Evolutionary conservation across 2,329 filamentous ascomycete genomes (phyloP).

Genomic region (Colletotrichum tanaceti): DNA sequence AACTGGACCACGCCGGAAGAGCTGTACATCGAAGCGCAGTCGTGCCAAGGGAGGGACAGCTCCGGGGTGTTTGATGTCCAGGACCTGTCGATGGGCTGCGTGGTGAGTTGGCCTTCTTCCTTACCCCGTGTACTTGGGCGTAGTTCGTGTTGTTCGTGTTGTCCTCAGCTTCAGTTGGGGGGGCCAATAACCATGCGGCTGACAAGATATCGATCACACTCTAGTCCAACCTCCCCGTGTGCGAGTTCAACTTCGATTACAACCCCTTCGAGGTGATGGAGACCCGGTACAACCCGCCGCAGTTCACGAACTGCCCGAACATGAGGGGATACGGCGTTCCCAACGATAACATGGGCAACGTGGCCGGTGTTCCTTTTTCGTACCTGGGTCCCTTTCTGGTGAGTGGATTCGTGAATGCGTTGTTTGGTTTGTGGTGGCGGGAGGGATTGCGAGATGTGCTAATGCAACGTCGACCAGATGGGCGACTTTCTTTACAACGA

Average conservation of each 20-base stretch:
- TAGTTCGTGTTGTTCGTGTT: too few relatives aligned
- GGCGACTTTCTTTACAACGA: background rate
- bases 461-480: background rate
- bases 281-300: background rate
- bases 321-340: slow-evolving; percentile 19
- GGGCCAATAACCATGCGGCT: too few relatives aligned
- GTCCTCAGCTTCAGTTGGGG: too few relatives aligned
- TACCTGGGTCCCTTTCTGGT: slow-evolving; percentile 30
- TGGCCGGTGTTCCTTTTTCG: slow-evolving; percentile 7
- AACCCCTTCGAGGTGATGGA: slow-evolving; percentile 7
- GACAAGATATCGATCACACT: background rate
- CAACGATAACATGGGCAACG: too few relatives aligned
- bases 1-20: slow-evolving; percentile 30
- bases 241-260: slow-evolving; percentile 30
- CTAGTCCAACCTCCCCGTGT: slow-evolving; percentile 25
- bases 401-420: background rate
- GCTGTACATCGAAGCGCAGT: slow-evolving; percentile 23
- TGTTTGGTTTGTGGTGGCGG: too few relatives aligned
- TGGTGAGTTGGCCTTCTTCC: slow-evolving; percentile 7
- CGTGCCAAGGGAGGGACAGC: slow-evolving; percentile 10
- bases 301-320: slow-evolving; percentile 25
- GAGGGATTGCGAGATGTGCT: background rate
- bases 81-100: slow-evolving; percentile 8
- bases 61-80: background rate
- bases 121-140: too few relatives aligned